Base-by-base conservation (phyloP, 2,329 filamentous ascomycete genomes). In the Cladosporium sp. region DNA sequence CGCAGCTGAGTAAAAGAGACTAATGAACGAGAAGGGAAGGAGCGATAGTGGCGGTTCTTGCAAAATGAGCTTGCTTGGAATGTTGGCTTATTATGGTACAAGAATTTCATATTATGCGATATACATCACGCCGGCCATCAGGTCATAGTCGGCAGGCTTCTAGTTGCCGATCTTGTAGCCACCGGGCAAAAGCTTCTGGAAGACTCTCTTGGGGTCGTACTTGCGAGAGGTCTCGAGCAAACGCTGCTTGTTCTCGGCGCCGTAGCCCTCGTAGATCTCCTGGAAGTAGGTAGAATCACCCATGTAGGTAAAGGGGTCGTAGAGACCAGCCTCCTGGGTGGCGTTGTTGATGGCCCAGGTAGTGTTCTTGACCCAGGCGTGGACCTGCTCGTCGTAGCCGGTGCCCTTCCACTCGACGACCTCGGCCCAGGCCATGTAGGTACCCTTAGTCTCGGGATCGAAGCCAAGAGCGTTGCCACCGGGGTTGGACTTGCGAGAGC, bases 101-200 rank as follows among this genome's bases (percentile, higher is more conserved):
- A n/a, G n/a, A n/a, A n/a, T 32, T 32, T 32, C 8, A 28, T 5
- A 32, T 32, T 32, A 10, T 32, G 28, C 28, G 28, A 32, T 32
- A 10, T 32, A 32, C 28, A 32, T 32, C 28, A 32, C 28, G 28
- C 28, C 28, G 28, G 28, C 28, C 28, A 32, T 32, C 28, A 32
- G 12, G 9, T 32, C 28, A 32, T 32, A 32, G 28, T 32, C 28
- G 12, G 28, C 28, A 32, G n/a, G 28, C 28, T 4, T 24, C 10
- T 47, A 55, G 19, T 47, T 55, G 52, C 52, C 52, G 15, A 64
- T 50, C 57, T 67, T 66, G 56, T 63, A 65, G 20, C 57, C 55
- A 35, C 65, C 65, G 10, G 65, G 64, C 45, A 60, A 51, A 47
- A 63, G 55, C 37, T 60, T 60, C 55, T 64, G 58, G 47, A 67